Base-by-base conservation (phyloP, 257 asterid genomes). In the Galeopsis tetrahit region DNA sequence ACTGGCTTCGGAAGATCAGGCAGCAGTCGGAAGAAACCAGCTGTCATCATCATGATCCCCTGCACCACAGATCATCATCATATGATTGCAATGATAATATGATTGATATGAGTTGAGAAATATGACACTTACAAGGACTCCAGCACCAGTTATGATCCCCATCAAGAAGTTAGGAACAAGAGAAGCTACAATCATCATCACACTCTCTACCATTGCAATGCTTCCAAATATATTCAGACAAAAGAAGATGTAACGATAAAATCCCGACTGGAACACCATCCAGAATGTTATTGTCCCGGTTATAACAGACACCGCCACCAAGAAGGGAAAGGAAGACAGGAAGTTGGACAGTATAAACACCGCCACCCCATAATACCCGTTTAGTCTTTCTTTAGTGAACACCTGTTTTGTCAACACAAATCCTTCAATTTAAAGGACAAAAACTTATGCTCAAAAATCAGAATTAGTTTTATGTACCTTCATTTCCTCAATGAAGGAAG, bases 41-140 rank as follows among this genome's bases (percentile, higher is more conserved):
- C 96, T 0, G 99, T 90, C 92, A 92, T 82, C 99, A 95, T 91
- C 99, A 95, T 95, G 78, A 95, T 91, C 52, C 99, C 99, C 99
- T 95, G 60, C 33, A 76, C 8, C 10, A 13, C 40, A 69, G 44
- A 15, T 34, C 5, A 36, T 35, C 5, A n/a, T 40, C 10, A 3
- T 5, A 38, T 38, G 1, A 21, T 21, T 21, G 28, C 28, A 21
- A 21, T 21, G 28, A 21, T 21, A 21, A 21, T 21, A 21, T 21
- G 7, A 4, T 51, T 51, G 6, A 51, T 51, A 7, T n/a, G 51
- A n/a, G 48, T 17, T 59, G 15, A 58, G 63, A 68, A 14, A 52
- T 10, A 61, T 10, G 10, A 2, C 9, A 13, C 3, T 88, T 81
- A 95, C 99, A 51, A 95, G 92, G 72, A 95, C 89, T 56, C 99